Base-by-base conservation (phyloP, 2,329 filamentous ascomycete species). In the Apiospora marii region DNA sequence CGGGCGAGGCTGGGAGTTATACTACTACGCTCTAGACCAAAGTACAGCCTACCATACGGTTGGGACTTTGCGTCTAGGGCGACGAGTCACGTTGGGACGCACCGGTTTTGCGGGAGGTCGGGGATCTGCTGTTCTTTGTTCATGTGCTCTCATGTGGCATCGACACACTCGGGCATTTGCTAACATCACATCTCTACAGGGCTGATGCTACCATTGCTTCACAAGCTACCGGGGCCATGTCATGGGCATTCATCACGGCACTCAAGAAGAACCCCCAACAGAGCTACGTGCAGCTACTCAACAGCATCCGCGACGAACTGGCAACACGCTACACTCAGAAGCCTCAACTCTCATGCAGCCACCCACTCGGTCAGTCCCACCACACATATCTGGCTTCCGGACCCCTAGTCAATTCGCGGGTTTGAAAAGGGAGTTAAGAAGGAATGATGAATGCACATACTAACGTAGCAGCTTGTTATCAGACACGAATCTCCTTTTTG, bases 191-290 rank as follows among this genome's bases (percentile, higher is more conserved):
- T 16, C 69, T 71, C 71, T 77, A 41, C 37, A 97, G 95, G 73
- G 93, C 94, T 84, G 96, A 99, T 82, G 95, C 96, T 16, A 93
- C 91, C 41, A 98, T 98, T 76, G 90, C 89, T 61, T 91, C 94
- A 72, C 89, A 98, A 84, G 96, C 96, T 46, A 99, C 96, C 0
- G 96, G 96, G 71, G 96, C 96, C 82, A 98, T 99, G 96, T 98
- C 95, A 4, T 98, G 93, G 91, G 96, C 96, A 2, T 99, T 99
- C 82, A 96, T 99, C 82, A 91, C 89, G 1, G 92, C 95, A 27
- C 88, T 98, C 79, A 95, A 93, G 87, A 94, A 95, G 86, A 97
- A 97, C 80, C 94, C 94, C 0, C 92, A 97, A 81, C 96, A 98
- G 86, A 98, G 93, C 84, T 99, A 99, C 80, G 94, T 98, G 69